Percentiles rank a stretch among this genome's conserved stretches.
Evolutionary conservation across 805 yeast species (phyloP).

Genomic region (Hanseniaspora lachancei): DNA sequence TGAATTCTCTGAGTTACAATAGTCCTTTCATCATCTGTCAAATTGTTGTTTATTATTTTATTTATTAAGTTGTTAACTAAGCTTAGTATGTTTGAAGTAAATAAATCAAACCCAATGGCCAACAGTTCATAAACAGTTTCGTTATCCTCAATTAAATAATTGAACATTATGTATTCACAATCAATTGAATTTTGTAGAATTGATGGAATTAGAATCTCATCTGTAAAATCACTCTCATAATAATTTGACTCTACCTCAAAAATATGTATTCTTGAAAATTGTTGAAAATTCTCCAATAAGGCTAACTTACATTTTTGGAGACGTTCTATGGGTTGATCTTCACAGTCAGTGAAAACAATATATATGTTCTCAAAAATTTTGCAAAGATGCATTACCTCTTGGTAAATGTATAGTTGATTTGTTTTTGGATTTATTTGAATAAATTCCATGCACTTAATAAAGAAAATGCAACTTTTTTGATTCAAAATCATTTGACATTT

Average conservation of each 20-base stretch:
- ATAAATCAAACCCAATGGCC: neutral
- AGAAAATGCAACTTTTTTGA: slow-evolving; percentile 16
- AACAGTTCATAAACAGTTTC: neutral
- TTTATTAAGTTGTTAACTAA: neutral
- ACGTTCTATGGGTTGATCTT: neutral
- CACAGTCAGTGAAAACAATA: neutral
- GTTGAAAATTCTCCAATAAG: neutral
- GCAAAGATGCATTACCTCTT: slow-evolving; percentile 9
- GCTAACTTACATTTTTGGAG: neutral
- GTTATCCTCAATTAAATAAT: neutral
- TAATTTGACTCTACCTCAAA: neutral
- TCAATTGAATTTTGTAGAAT: neutral
- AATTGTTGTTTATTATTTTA: neutral
- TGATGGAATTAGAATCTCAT: neutral
- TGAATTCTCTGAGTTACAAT: neutral
- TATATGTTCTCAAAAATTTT: slow-evolving; percentile 16
- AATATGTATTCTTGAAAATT: neutral
- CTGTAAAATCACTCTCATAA: neutral
- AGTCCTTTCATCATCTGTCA: neutral
- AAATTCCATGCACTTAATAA: slow-evolving; percentile 17
- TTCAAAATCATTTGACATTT: slow-evolving; percentile 20
- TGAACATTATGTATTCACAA: too few species aligned
- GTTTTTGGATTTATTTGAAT: slow-evolving; percentile 15
- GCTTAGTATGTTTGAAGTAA: neutral
- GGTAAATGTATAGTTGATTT: slow-evolving; percentile 15